Evolutionary conservation across 2,329 filamentous ascomycete genomes (phyloP), one percentile per base, ranked within the genome.

Genomic region (Pseudogymnoascus sp.): DNA sequence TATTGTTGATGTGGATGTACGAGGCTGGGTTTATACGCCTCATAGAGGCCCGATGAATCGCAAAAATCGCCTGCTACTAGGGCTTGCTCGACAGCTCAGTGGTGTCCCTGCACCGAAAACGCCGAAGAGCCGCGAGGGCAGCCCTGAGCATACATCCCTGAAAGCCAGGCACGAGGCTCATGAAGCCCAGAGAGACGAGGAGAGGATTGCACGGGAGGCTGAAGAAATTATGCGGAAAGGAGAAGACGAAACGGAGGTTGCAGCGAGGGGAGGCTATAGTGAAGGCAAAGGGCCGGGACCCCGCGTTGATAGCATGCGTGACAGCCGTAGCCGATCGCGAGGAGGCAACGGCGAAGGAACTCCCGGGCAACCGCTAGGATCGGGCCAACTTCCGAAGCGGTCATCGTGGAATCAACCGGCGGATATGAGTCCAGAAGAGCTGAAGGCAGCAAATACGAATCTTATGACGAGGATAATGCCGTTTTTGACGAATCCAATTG

Each of bases 11-110:
- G 91, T 97, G 5, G 93, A 99, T 73, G 91, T 99, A 23, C 84
- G 93, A 68, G 94, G 94, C 12, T 99, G 95, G 94, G 84, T 97
- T 61, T 99, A 96, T 74, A 85, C 86, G 40, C 93, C 93, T 16
- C 90, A 93, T 70, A 83, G 82, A 67, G 92, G 91, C 0, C 92
- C 91, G 3, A 86, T 97, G 83, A 93, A 85, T 25, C 84, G 92
- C 68, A 91, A 91, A 70, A 95, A 97, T 70, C 84, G 94, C 38
- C 80, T 97, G 65, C 80, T 97, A 70, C 85, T 99, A 62, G 91
- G 92, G 0, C 80, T 97, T 23, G 93, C 93, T 12, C 83, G 92
- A 62, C 89, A 94, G 70, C 78, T 99, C 44, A 96, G 92, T 69
- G 94, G 94, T 0, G 86, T 99, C 37, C 88, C 92, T 31, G 84